Evolutionary conservation across 2,329 filamentous ascomycete genomes (phyloP).

Genomic region (Penicillium glabrum): DNA sequence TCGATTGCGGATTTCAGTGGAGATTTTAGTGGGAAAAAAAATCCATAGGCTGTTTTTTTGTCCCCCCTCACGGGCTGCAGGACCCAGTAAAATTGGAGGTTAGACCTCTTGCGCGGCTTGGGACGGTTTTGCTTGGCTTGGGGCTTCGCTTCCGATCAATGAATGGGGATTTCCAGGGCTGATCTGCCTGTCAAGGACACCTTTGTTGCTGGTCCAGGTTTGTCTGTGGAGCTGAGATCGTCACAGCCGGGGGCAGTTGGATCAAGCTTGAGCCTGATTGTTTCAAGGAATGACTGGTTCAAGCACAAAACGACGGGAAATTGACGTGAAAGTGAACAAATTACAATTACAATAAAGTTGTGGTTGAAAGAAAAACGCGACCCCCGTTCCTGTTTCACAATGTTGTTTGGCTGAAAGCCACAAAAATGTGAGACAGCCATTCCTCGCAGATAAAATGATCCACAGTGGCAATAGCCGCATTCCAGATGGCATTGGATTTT

Average conservation of each 20-base stretch:
- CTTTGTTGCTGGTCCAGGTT: neutral
- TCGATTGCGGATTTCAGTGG: slow-evolving; percentile 7
- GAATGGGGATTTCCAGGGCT: neutral
- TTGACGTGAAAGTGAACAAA: neutral
- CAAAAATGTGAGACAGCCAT: slow-evolving; percentile 26
- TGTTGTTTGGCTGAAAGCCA: slow-evolving; percentile 15
- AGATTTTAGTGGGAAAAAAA: slow-evolving; percentile 4
- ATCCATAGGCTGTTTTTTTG: neutral
- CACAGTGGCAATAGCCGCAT: slow-evolving; percentile 11
- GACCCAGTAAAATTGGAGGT: neutral
- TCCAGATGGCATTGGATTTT: neutral
- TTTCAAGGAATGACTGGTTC: neutral
- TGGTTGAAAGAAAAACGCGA: neutral
- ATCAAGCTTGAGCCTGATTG: neutral
- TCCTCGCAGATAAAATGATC: slow-evolving; percentile 1
- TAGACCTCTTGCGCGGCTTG: neutral
- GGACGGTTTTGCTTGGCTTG: neutral
- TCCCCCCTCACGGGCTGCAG: slow-evolving; percentile 1
- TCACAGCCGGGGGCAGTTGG: neutral
- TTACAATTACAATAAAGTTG: neutral
- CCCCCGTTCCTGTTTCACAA: slow-evolving; percentile 18
- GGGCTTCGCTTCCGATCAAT: neutral
- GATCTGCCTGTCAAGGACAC: neutral
- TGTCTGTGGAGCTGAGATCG: neutral
- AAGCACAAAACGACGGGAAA: neutral